These are phyloP conservation scores for Phanerochaete carnosa DNA, from an alignment of 768 basidiomycete species.

Conservation along the genomic window DNA sequence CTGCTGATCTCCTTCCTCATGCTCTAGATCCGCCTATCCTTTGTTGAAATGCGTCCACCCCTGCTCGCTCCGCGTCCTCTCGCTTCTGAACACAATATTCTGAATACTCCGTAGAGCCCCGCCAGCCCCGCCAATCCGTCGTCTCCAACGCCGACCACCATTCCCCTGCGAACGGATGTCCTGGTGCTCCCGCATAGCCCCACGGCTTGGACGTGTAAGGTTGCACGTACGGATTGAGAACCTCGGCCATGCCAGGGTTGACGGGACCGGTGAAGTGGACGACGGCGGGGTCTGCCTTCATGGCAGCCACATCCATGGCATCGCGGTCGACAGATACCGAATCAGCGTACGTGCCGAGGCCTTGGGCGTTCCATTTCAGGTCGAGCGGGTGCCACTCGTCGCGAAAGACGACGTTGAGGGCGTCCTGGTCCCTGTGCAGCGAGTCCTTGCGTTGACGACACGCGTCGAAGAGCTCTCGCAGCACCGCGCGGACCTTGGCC, in stretches of 20 bases:
- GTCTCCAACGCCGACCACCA: slow-evolving; percentile 45
- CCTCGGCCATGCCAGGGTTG: slow-evolving; percentile 40
- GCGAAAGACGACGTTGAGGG: slow-evolving; percentile 44
- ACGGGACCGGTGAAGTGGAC: slow-evolving; percentile 61
- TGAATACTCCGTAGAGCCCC: slow-evolving; percentile 21
- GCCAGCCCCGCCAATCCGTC: slow-evolving; percentile 41
- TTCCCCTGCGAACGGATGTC: slow-evolving; percentile 43
- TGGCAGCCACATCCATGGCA: slow-evolving; percentile 28
- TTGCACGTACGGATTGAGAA: slow-evolving; percentile 50
- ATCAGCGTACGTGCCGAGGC: slow-evolving; percentile 50
- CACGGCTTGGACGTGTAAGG: slow-evolving; percentile 55
- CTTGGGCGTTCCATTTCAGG: slow-evolving; percentile 54
- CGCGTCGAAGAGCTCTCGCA: slow-evolving; percentile 25
- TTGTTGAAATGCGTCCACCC: background rate
- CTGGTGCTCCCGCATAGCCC: slow-evolving; percentile 52
- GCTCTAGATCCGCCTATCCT: background rate
- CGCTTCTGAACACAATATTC: slow-evolving; percentile 15
- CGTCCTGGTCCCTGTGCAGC: slow-evolving; percentile 47
- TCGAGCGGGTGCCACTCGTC: slow-evolving; percentile 39
- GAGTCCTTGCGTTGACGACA: slow-evolving; percentile 27
- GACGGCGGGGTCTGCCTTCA: slow-evolving; percentile 38
- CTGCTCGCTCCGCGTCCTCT: slow-evolving; percentile 11
- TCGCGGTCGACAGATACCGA: slow-evolving; percentile 33
- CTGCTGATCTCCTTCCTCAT: background rate
- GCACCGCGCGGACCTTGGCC: slow-evolving; percentile 29